Evolutionary conservation across 2,329 filamentous ascomycete genomes (phyloP).

Genomic region (Magnaporthiopsis rhizophila): DNA sequence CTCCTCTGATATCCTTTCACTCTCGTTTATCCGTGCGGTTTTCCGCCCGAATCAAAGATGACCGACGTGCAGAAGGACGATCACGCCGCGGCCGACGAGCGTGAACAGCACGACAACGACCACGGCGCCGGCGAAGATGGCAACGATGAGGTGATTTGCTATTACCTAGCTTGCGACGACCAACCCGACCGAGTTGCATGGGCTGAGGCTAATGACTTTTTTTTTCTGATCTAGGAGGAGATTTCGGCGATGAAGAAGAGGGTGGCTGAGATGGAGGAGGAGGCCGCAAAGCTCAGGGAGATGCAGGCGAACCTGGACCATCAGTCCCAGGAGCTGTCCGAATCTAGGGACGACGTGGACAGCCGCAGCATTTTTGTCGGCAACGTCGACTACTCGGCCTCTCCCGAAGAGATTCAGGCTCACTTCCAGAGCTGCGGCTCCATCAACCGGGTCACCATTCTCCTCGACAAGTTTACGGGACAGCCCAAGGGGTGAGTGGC

Average conservation of each 20-base stretch:
- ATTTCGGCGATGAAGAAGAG: slow-evolving; percentile 81
- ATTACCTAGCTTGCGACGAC: not conserved
- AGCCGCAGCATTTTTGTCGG: slow-evolving; percentile 95
- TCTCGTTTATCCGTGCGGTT: not conserved
- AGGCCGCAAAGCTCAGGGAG: slow-evolving; percentile 76
- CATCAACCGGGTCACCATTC: slow-evolving; percentile 96
- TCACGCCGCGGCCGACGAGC: not conserved
- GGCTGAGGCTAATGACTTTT: slow-evolving; percentile 2
- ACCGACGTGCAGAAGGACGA: slow-evolving; percentile 6
- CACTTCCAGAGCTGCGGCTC: slow-evolving; percentile 96
- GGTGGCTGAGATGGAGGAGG: slow-evolving; percentile 85
- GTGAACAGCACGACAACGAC: slow-evolving; percentile 4
- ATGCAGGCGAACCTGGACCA: slow-evolving; percentile 84
- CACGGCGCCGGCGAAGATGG: slow-evolving; percentile 7
- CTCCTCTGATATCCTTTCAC: not conserved
- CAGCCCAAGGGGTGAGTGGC: slow-evolving; percentile 89
- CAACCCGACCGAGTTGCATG: not conserved
- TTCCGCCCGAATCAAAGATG: slow-evolving; percentile 1
- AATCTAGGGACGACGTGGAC: slow-evolving; percentile 95
- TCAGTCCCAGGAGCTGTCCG: slow-evolving; percentile 72
- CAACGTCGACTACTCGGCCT: slow-evolving; percentile 96
- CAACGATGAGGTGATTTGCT: slow-evolving; percentile 5
- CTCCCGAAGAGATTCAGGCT: slow-evolving; percentile 94
- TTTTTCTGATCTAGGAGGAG: slow-evolving; percentile 50
- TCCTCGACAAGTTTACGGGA: slow-evolving; percentile 96